Evolutionary conservation across 352 stramenopile species (phyloP).

Genomic region (Pythium pectinolyticum): DNA sequence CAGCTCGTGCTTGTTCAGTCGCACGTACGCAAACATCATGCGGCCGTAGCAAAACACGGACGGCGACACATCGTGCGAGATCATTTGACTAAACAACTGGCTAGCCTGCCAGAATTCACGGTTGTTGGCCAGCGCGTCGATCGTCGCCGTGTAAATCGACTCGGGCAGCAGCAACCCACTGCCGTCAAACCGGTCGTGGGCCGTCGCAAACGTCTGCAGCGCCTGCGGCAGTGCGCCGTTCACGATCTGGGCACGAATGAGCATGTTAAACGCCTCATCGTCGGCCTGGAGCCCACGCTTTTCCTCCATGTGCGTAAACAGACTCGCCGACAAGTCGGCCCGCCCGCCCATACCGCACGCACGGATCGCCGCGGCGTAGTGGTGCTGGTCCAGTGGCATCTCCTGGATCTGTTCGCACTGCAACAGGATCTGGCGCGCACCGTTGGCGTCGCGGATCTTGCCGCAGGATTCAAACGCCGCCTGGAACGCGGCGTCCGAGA

Average conservation of each 20-base stretch:
- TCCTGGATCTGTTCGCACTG: slow-evolving; percentile 33
- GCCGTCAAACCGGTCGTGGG: slow-evolving; percentile 37
- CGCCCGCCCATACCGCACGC: slow-evolving; percentile 61
- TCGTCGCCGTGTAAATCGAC: slow-evolving; percentile 75
- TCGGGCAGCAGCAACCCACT: slow-evolving; percentile 45
- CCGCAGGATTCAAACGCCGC: slow-evolving; percentile 74
- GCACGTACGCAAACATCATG: slow-evolving; percentile 78
- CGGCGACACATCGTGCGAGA: slow-evolving; percentile 54
- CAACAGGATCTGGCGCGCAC: slow-evolving; percentile 49
- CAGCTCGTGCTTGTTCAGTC: slow-evolving; percentile 59
- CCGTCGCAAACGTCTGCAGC: slow-evolving; percentile 70
- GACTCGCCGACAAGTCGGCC: slow-evolving; percentile 47
- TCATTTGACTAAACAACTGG: slow-evolving; percentile 75
- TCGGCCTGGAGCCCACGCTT: slow-evolving; percentile 43
- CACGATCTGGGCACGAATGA: slow-evolving; percentile 79
- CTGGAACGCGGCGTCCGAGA: slow-evolving; percentile 73
- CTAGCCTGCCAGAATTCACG: slow-evolving; percentile 67
- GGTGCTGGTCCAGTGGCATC: slow-evolving; percentile 29
- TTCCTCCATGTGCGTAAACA: slow-evolving; percentile 74
- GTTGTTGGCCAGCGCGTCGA: slow-evolving; percentile 63
- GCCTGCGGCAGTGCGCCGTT: slow-evolving; percentile 63
- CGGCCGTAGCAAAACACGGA: slow-evolving; percentile 75
- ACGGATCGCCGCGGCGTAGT: slow-evolving; percentile 66
- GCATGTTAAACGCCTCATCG: slow-evolving; percentile 56
- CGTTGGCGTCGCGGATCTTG: slow-evolving; percentile 52